phyloP scores from a whole-genome alignment of 768 basidiomycete genomes.

The Daedaleopsis nitida region DNA sequence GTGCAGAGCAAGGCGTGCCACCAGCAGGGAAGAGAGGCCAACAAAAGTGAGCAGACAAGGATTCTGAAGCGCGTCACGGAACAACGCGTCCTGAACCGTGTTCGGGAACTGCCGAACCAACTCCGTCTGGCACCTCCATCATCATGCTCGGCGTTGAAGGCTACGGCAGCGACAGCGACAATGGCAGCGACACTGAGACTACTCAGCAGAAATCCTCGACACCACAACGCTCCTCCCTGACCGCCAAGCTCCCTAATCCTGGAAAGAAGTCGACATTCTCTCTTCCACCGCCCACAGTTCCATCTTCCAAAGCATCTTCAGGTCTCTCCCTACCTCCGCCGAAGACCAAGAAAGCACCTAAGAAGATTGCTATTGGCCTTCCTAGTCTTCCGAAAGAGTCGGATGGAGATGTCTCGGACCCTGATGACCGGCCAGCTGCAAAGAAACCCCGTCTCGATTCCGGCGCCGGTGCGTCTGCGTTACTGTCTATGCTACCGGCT shows the following conservation, averaged over 20 bases:
- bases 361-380: conserved; percentile 60
- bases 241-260: conserved; percentile 27
- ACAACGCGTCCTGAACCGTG: conserved; percentile 23
- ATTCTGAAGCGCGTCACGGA: conserved; percentile 19
- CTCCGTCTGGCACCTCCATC: conserved; percentile 9
- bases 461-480: conserved; percentile 60
- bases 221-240: conserved; percentile 16
- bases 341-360: conserved; percentile 56
- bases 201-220: conserved; percentile 7
- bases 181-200: conserved; percentile 45
- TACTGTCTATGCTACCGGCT: conserved; percentile 74
- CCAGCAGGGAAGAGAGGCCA: background rate
- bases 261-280: conserved; percentile 36
- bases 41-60: conserved; percentile 1
- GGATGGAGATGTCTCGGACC: conserved; percentile 41
- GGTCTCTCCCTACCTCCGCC: conserved; percentile 37
- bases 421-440: conserved; percentile 45
- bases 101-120: conserved; percentile 17
- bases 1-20: conserved; percentile 5
- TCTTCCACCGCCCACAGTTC: conserved; percentile 35
- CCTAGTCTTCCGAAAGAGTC: conserved; percentile 46
- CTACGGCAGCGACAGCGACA: conserved; percentile 73
- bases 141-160: conserved; percentile 75
- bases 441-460: conserved; percentile 58
- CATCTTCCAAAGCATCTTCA: conserved; percentile 26